Conservation (phyloP, 1,284 basidiomycete species). For the Pyrrhoderma lamaoense region DNA sequence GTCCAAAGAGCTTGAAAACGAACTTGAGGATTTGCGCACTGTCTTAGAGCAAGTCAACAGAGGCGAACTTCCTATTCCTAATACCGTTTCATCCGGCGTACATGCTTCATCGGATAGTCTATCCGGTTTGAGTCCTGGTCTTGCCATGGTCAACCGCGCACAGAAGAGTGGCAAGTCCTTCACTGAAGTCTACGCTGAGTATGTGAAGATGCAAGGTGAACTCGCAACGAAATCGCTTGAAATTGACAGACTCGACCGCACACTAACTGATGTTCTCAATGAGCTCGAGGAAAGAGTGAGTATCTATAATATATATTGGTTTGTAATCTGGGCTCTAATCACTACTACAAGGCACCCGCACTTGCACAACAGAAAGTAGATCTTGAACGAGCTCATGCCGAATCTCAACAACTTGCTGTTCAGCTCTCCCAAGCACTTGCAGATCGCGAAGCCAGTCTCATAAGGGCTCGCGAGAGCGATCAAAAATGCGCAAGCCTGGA, state of each 20-base stretch:
- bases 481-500: constrained; percentile 57
- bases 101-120: constrained; percentile 38
- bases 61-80: constrained; percentile 58
- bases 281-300: constrained; percentile 86
- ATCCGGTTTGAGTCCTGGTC: constrained; percentile 72
- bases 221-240: constrained; percentile 71
- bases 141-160: constrained; percentile 73
- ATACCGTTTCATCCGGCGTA: constrained; percentile 28
- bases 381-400: constrained; percentile 71
- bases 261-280: constrained; percentile 62
- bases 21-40: constrained; percentile 51
- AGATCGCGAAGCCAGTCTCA: constrained; percentile 54
- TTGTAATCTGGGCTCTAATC: background rate
- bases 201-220: constrained; percentile 79
- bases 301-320: no score
- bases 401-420: constrained; percentile 71
- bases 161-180: constrained; percentile 80
- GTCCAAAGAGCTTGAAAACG: constrained; percentile 56
- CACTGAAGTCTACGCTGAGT: constrained; percentile 87
- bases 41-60: constrained; percentile 58
- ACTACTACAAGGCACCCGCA: constrained; percentile 56
- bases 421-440: constrained; percentile 69
- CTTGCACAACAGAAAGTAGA: constrained; percentile 82
- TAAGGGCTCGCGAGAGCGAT: constrained; percentile 45
- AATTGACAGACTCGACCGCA: constrained; percentile 74